These are phyloP conservation scores for Xylaria bambusicola DNA, from an alignment of 495 filamentous ascomycete species.

Conservation along the genomic window DNA sequence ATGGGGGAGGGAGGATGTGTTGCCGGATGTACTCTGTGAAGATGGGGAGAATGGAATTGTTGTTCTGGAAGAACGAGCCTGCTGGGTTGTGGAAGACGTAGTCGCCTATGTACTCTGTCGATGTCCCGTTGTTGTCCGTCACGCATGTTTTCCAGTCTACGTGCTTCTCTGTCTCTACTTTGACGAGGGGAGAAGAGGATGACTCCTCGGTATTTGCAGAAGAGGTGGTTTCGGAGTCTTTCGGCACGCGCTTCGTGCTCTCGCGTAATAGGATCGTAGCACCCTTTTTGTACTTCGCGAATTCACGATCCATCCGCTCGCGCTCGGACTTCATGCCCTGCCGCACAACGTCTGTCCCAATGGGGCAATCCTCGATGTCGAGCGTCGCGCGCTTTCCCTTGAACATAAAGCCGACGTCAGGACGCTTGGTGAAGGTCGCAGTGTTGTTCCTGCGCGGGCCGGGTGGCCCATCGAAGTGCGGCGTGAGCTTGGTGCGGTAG, in stretches of 20 bases:
- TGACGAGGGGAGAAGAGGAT: constrained; percentile 29
- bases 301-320: constrained; percentile 65
- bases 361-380: constrained; percentile 97
- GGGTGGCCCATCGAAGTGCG: constrained; percentile 81
- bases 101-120: constrained; percentile 82
- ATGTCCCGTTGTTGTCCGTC: constrained; percentile 76
- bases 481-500: constrained; percentile 95
- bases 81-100: constrained; percentile 88
- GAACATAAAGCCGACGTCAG: constrained; percentile 86
- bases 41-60: constrained; percentile 91
- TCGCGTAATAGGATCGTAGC: constrained; percentile 90
- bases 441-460: constrained; percentile 40
- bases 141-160: constrained; percentile 81
- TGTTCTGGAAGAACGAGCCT: constrained; percentile 97
- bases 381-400: constrained; percentile 73
- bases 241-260: constrained; percentile 70
- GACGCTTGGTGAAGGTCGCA: constrained; percentile 54
- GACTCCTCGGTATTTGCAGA: constrained; percentile 16
- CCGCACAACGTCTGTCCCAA: constrained; percentile 83
- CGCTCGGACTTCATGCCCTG: constrained; percentile 75
- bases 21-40: constrained; percentile 92
- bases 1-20: constrained; percentile 61
- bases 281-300: constrained; percentile 72
- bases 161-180: constrained; percentile 47
- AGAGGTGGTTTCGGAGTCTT: constrained; percentile 32